These are phyloP conservation scores for Heracleum sosnowskyi DNA, from an alignment of 129 eudicot species.

Conservation along the genomic window DNA sequence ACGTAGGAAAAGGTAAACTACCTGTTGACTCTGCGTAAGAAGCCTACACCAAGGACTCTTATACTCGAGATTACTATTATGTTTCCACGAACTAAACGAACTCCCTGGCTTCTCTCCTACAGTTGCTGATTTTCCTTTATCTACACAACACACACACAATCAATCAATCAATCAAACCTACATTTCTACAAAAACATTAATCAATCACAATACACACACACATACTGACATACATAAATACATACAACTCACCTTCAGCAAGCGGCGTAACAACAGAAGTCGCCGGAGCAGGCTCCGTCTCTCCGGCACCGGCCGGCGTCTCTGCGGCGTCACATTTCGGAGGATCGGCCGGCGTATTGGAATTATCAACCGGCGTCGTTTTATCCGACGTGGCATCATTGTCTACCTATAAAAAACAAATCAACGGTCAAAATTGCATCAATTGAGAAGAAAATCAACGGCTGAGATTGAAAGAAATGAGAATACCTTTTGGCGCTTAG, in stretches of 20 bases:
- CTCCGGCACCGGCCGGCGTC: constrained; percentile 9
- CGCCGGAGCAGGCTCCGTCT: constrained; percentile 38
- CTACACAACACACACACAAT: background rate
- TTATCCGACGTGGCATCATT: constrained; percentile 50
- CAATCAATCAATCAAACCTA: background rate
- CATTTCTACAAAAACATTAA: background rate
- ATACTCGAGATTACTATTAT: constrained; percentile 27
- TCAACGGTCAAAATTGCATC: background rate
- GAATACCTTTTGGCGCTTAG: constrained; percentile 64
- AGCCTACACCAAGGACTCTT: constrained; percentile 69
- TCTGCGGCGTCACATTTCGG: constrained; percentile 29
- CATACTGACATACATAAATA: too few species aligned
- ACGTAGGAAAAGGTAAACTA: background rate
- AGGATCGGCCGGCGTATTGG: constrained; percentile 44
- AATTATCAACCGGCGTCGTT: constrained; percentile 42
- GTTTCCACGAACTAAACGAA: constrained; percentile 50
- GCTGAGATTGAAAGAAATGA: background rate
- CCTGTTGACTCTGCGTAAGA: constrained; percentile 56
- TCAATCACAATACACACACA: background rate
- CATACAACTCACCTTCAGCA: constrained; percentile 35
- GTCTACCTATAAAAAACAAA: constrained; percentile 30
- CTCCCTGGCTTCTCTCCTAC: constrained; percentile 35
- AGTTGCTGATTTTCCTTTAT: constrained; percentile 42
- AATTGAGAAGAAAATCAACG: background rate
- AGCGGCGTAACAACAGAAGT: constrained; percentile 43